phyloP scores from a whole-genome alignment of 139 green algal genomes.

The Micromonas commoda region DNA sequence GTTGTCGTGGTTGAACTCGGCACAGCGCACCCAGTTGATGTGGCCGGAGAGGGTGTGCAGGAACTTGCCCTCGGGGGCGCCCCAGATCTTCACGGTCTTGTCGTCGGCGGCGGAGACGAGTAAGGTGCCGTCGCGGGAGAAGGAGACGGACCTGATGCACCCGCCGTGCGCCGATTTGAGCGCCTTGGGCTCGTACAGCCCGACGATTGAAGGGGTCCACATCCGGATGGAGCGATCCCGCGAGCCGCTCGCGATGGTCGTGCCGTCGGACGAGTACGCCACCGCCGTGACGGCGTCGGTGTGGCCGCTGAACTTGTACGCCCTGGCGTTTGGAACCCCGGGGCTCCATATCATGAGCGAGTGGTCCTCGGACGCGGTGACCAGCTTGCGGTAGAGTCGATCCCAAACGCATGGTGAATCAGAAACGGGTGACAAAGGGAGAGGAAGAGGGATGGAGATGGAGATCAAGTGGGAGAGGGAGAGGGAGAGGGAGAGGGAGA shows the following conservation, averaged over 20 bases:
- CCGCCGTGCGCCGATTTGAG: slow-evolving; percentile 70
- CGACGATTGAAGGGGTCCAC: slow-evolving; percentile 77
- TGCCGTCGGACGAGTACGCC: slow-evolving; percentile 56
- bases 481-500: no score
- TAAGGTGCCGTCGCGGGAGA: slow-evolving; percentile 63
- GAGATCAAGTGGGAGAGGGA: no score
- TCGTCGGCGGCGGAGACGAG: slow-evolving; percentile 74
- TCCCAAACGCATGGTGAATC: no score
- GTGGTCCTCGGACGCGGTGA: slow-evolving; percentile 65
- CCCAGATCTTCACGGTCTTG: slow-evolving; percentile 87
- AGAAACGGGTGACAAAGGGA: no score
- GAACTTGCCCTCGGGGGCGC: slow-evolving; percentile 66
- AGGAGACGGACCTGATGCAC: slow-evolving; percentile 67
- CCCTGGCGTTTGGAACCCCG: no score
- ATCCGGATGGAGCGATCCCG: slow-evolving; percentile 75
- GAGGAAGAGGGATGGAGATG: no score
- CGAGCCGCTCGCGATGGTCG: slow-evolving; percentile 70
- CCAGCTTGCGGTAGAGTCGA: no score
- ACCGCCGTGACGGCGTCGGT: slow-evolving; percentile 70
- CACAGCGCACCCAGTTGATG: slow-evolving; percentile 80
- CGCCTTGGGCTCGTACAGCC: slow-evolving; percentile 20
- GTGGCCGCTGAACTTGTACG: no score
- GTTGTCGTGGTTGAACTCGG: slow-evolving; percentile 63
- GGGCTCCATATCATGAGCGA: slow-evolving; percentile 86
- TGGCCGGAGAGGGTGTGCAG: slow-evolving; percentile 68